Percentiles rank a stretch among this genome's conserved stretches.
phyloP scores from a whole-genome alignment of 1,284 basidiomycete species.

The Cutaneotrichosporon sp. region DNA sequence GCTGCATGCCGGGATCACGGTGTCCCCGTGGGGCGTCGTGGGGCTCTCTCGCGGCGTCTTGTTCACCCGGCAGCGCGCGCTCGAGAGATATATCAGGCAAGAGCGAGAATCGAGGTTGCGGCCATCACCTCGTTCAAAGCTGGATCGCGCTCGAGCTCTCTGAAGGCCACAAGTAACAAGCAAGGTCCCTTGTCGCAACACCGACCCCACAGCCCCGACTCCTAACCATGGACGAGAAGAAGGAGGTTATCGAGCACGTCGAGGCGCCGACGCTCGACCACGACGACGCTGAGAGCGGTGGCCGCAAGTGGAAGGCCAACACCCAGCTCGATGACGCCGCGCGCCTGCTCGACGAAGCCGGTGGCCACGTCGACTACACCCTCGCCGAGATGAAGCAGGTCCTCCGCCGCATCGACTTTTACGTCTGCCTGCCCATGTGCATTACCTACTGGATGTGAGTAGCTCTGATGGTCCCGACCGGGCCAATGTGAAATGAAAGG shows the following conservation, averaged over 20 bases:
- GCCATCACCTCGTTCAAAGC: too few relatives aligned
- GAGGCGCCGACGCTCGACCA: background rate
- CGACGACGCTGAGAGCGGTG: background rate
- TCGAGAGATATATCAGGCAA: too few relatives aligned
- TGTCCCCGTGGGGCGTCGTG: too few relatives aligned
- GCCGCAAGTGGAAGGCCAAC: constrained; percentile 10
- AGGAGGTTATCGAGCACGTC: constrained; percentile 4
- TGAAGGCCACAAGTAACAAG: too few relatives aligned
- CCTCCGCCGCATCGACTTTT: constrained; percentile 13
- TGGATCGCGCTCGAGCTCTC: too few relatives aligned
- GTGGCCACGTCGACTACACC: constrained; percentile 10
- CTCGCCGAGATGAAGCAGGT: constrained; percentile 11
- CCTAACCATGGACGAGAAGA: constrained; percentile 6
- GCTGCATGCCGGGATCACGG: too few relatives aligned
- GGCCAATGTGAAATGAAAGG: background rate
- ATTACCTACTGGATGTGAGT: constrained; percentile 14
- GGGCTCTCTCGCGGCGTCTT: too few relatives aligned
- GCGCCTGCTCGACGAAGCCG: constrained; percentile 11
- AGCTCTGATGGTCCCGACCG: background rate
- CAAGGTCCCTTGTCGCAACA: too few relatives aligned
- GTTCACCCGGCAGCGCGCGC: too few relatives aligned
- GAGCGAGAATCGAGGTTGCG: too few relatives aligned
- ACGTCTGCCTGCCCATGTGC: constrained; percentile 18
- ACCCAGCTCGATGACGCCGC: constrained; percentile 14
- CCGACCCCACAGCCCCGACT: too few relatives aligned